Evolutionary conservation across 2,329 filamentous ascomycete species (phyloP).

Genomic region (Aspergillus puulaauensis): DNA sequence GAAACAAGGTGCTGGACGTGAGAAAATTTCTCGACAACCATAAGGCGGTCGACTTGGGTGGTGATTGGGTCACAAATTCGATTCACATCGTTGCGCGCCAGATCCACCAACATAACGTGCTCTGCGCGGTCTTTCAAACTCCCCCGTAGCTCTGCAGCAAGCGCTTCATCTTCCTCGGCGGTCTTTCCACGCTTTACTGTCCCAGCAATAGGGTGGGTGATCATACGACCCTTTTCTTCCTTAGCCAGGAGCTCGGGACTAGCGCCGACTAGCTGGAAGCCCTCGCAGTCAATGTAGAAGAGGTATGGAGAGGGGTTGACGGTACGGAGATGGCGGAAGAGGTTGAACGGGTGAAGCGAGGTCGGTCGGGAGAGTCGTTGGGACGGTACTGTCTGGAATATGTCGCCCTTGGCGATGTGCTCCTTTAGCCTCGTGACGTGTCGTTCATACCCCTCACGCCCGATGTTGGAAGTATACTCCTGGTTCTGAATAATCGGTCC

Average conservation of each 20-base stretch:
- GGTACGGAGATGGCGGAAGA: constrained; percentile 93
- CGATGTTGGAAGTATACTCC: constrained; percentile 89
- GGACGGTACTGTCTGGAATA: constrained; percentile 95
- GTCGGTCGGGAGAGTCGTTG: constrained; percentile 91
- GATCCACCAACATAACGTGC: constrained; percentile 96
- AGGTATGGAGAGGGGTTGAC: constrained; percentile 97
- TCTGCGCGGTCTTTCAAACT: constrained; percentile 91
- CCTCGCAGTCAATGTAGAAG: constrained; percentile 88
- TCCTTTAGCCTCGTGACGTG: constrained; percentile 84
- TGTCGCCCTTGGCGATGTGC: constrained; percentile 88
- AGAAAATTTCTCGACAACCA: constrained; percentile 92
- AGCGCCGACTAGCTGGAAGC: constrained; percentile 93
- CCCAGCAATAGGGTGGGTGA: constrained; percentile 95
- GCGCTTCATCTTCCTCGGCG: constrained; percentile 73
- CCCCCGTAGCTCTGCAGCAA: constrained; percentile 73
- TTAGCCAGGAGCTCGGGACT: constrained; percentile 95
- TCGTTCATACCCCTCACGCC: constrained; percentile 80
- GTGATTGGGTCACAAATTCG: constrained; percentile 88
- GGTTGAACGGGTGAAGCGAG: constrained; percentile 91
- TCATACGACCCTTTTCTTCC: constrained; percentile 78
- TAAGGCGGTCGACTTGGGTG: constrained; percentile 87
- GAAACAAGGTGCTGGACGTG: constrained; percentile 97
- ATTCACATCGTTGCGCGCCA: constrained; percentile 95
- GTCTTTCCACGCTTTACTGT: constrained; percentile 86
- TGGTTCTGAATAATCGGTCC: constrained; percentile 69